Base-by-base conservation (phyloP, 352 stramenopile genomes). In the Phytophthora podocarpi region DNA sequence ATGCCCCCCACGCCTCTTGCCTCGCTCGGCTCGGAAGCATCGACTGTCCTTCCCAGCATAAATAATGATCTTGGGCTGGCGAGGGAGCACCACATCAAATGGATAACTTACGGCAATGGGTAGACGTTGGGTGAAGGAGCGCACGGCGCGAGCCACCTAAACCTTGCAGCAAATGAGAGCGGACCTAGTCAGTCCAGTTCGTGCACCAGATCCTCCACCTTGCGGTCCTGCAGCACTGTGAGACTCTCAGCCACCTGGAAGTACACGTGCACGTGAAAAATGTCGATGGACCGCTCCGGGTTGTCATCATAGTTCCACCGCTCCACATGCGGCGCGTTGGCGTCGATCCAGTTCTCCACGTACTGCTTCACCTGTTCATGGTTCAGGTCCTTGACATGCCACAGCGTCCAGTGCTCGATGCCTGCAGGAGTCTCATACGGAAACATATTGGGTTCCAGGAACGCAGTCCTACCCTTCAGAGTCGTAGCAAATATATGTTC, bases 201-300 rank as follows among this genome's bases (percentile, higher is more conserved):
- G 54, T 95, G 86, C 40, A 83, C 55, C 15, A 95, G 52, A 36
- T 89, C 76, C 34, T 93, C 82, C 35, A 92, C 71, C 39, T 80
- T 73, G 13, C 86, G 78, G 27, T 53, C 74, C 27, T 87, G 77
- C 8, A 93, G 62, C 31, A 95, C 86, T 8, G 75, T 78, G 20
- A 70, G 54, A 39, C 64, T 68, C 10, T 78, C 66, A 7, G 63
- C 55, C 36, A 93, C 85, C 75, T 94, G 87, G 37, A 95, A 77
- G 69, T 94, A 95, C 62, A 95, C 87, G 72, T 95, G 87, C n/a
- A 95, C 87, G 61, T 95, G 87, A 72, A 94, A 95, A 60, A 95
- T 94, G 59, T 93, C 77, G 80, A 95, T 95, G 4, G 87, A 95
- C 23, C 87, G 83, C 61, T 95, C 85, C 41, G 85, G 81, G 51